Conservation (phyloP, 1,139 yeast species). For the Hyphopichia fennica region DNA sequence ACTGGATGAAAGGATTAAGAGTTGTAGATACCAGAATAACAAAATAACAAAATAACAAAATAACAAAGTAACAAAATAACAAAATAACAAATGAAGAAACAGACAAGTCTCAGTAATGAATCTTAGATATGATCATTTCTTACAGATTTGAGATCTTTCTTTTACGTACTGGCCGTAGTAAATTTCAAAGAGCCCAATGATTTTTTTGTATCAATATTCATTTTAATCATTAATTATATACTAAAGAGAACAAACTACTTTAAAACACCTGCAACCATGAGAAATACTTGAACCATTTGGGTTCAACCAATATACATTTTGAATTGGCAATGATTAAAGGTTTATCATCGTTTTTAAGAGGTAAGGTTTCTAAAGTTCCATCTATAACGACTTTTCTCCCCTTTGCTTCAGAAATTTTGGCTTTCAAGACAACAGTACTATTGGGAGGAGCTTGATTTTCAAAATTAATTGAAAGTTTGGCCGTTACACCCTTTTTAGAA, state of each 20-base stretch:
- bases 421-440: constrained; percentile 65
- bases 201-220: too few relatives aligned
- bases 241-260: not conserved
- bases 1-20: too few relatives aligned
- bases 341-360: constrained; percentile 20
- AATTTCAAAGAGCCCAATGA: too few relatives aligned
- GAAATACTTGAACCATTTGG: constrained; percentile 74
- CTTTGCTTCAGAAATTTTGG: constrained; percentile 62
- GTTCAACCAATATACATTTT: constrained; percentile 68
- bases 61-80: too few relatives aligned
- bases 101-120: too few relatives aligned
- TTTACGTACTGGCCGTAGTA: too few relatives aligned
- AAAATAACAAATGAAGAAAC: too few relatives aligned
- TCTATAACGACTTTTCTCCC: constrained; percentile 81
- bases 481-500: constrained; percentile 87
- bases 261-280: constrained; percentile 51
- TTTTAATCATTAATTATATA: not conserved
- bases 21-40: too few relatives aligned
- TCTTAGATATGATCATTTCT: too few relatives aligned
- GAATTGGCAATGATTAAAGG: constrained; percentile 53
- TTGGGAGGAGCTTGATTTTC: constrained; percentile 65
- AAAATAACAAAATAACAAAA: too few relatives aligned
- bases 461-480: constrained; percentile 67
- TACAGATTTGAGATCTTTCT: too few relatives aligned
- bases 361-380: constrained; percentile 59